Evolutionary conservation across 1,284 basidiomycete species (phyloP).

Genomic region (Cystobasidiaceae sp.): DNA sequence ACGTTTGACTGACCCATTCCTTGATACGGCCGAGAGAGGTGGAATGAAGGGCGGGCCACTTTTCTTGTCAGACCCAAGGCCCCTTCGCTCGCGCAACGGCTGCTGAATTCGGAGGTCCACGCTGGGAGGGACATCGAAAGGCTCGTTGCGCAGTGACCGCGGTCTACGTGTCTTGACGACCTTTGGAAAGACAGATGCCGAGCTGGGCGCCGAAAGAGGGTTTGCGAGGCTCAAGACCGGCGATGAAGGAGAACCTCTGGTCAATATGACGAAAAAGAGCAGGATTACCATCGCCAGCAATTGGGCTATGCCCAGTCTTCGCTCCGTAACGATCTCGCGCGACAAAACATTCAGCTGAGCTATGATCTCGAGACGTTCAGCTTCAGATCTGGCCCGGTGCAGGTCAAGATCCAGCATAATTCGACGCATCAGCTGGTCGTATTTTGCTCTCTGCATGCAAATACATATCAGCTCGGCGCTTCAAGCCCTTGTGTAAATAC

Average conservation of each 20-base stretch:
- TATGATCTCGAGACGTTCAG: slow-evolving; percentile 63
- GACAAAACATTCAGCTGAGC: slow-evolving; percentile 60
- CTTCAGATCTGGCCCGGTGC: slow-evolving; percentile 61
- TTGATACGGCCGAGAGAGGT: background rate
- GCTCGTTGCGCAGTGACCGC: slow-evolving; percentile 14
- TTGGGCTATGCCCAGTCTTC: slow-evolving; percentile 74
- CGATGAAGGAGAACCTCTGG: slow-evolving; percentile 59
- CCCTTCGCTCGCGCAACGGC: slow-evolving; percentile 5
- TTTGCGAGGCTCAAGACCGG: slow-evolving; percentile 33
- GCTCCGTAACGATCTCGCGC: slow-evolving; percentile 69
- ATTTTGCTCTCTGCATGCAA: slow-evolving; percentile 57
- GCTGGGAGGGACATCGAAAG: background rate
- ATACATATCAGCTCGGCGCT: background rate
- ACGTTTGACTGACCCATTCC: slow-evolving; percentile 13
- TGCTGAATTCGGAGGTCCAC: background rate
- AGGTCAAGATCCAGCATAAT: slow-evolving; percentile 65
- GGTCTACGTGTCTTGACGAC: background rate
- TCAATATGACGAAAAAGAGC: slow-evolving; percentile 74
- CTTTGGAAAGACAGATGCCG: background rate
- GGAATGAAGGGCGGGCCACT: background rate
- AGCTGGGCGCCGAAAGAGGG: background rate
- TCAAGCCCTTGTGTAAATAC: background rate
- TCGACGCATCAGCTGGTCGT: slow-evolving; percentile 61
- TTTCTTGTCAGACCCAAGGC: slow-evolving; percentile 4
- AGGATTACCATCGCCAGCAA: slow-evolving; percentile 70